Evolutionary conservation across 352 stramenopile species (phyloP), one percentile per base, ranked within the genome.

Genomic region (Blastocystis sp.): DNA sequence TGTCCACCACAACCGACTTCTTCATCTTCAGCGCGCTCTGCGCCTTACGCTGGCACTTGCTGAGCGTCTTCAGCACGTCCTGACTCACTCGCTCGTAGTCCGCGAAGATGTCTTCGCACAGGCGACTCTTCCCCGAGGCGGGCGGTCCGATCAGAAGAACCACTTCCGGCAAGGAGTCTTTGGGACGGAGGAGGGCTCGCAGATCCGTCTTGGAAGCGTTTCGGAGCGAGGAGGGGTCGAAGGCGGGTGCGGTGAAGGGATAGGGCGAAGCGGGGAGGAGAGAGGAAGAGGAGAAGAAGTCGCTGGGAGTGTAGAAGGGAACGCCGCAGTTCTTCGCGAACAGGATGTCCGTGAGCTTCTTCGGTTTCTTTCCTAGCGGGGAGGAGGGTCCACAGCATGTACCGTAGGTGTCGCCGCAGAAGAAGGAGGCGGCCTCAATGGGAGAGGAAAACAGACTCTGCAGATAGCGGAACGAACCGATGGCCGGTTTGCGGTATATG

Each of bases 261-360:
- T 88, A 61, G 2, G 64, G 21, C 38, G 17, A 40, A 48, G 19
- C 52, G 79, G 67, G 78, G 17, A 90, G 48, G 4, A 89, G 92
- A 62, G 92, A 94, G 0, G 91, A 92, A 28, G 89, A 80, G 40
- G 94, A 69, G 67, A 96, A 95, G 7, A 96, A 90, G 62, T 91
- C 91, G 76, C 96, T 93, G 2, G 94, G 93, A 0, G 93, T 96
- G 62, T 92, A 89, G 89, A 96, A 96, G 40, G 87, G 84, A 41
- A 96, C 88, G 0, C 90, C 90, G n/a, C 93, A 84, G 89, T 96
- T 96, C 4, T 95, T 88, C 17, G 94, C 93, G 71, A 96, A 95
- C 88, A 95, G 94, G 89, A 95, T 94, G 81, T 96, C 94, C 2
- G 92, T 67, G 93, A 19, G 91, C 91, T 52, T 41, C 34, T 69